Evolutionary conservation across 257 asterid species (phyloP), one percentile per base, ranked within the genome.

Genomic region (Solanum infundibuliforme): DNA sequence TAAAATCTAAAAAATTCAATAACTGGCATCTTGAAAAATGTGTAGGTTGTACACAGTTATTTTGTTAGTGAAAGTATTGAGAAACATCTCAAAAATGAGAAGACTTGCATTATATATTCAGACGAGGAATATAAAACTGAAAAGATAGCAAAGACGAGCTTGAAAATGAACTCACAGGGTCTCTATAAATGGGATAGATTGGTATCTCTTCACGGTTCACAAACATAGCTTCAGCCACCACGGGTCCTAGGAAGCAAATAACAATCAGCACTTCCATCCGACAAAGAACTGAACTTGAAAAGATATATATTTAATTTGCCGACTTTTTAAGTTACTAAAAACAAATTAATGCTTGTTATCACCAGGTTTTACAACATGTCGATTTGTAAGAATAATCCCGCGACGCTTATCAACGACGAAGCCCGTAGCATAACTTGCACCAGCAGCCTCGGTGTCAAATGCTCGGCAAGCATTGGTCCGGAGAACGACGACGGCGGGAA

Each of bases 291-390:
- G 27, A 38, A 85, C 68, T 81, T 46, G 5, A 62, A 84, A 84
- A 12, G 41, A 69, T 68, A 68, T 14, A 69, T 31, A 13, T 14
- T 31, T 69, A 66, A 66, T 66, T 66, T 66, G 34, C 25, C 18
- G 8, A 48, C 21, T 82, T 34, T 2, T 48, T 31, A 18, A 48
- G 38, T 58, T 52, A 48, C 38, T 68, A 69, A 29, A 69, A 69
- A 29, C 36, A 69, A 34, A 13, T 13, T 14, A 69, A 69, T 27
- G 38, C n/a, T 39, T 13, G 52, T 35, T 2, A 39, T 11, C 69
- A 96, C 99, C 99, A 55, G 99, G 98, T 93, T 97, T 95, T 82
- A 97, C 99, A 66, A 97, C 99, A 46, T 97, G 99, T 60, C 99
- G 95, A 88, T 97, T 97, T 27, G 99, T 97, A 77, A 97, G 99